Evolutionary conservation across 495 filamentous ascomycete genomes (phyloP), one percentile per base, ranked within the genome.

Genomic region (Peziza echinospora): DNA sequence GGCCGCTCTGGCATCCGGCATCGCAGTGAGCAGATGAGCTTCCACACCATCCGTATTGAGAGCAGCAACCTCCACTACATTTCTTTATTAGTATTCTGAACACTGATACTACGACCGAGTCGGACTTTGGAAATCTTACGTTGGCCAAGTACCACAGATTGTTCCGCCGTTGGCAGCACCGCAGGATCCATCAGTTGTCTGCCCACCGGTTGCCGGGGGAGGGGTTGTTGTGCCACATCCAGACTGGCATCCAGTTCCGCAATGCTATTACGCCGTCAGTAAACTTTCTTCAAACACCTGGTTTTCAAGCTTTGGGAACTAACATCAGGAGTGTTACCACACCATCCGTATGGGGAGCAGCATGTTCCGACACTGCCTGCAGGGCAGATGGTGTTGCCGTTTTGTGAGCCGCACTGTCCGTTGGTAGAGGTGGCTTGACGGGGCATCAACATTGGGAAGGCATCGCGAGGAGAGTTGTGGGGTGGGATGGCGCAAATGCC

Each of bases 21-120:
- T 64, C 66, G 34, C 66, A 69, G 45, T 68, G 65, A 25, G 62
- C 51, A 42, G 57, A 53, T 30, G 62, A 60, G 45, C 57, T 61
- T 28, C 62, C 62, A 28, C 62, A 64, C 48, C 58, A 64, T 50
- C 60, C 60, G n/a, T 60, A 61, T 43, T 44, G 24, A 25, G 56
- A 60, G 47, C 62, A 64, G 41, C 62, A 64, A 16, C 24, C 49
- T 24, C 62, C 61, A 44, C 56, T 59, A 2, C n/a, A 8, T n/a
- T 8, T 8, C n/a, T 8, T 34, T n/a, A 34, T 34, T n/a, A 34
- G 26, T 34, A n/a, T 34, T 34, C n/a, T n/a, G n/a, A n/a, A n/a
- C n/a, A n/a, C n/a, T n/a, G n/a, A n/a, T n/a, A n/a, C 8, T n/a
- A 8, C n/a, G 8, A 34, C 26, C 8, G 8, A 34, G n/a, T 34